phyloP scores from a whole-genome alignment of 257 asterid genomes.

The Cruciata laevipes region DNA sequence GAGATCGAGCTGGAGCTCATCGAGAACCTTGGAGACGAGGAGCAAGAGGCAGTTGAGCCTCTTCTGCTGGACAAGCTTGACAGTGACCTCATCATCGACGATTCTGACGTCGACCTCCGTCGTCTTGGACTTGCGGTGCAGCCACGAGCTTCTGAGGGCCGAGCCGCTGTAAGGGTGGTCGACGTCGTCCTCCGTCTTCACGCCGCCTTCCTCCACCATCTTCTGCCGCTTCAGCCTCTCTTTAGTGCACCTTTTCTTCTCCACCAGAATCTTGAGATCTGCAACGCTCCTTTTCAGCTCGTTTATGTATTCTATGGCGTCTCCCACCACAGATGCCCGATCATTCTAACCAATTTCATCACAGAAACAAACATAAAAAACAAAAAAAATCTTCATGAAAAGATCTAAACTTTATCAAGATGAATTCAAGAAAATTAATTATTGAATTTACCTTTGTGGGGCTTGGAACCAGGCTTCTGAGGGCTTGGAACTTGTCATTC shows the following conservation, averaged over 20 bases:
- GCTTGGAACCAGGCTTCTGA: constrained; percentile 50
- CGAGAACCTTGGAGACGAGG: constrained; percentile 65
- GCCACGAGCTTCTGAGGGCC: constrained; percentile 75
- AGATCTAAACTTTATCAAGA: not conserved
- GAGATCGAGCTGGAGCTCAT: constrained; percentile 79
- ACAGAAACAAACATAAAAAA: not conserved
- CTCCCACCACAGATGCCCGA: constrained; percentile 25
- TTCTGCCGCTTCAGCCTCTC: constrained; percentile 62
- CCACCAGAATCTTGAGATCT: constrained; percentile 29
- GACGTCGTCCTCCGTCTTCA: constrained; percentile 36
- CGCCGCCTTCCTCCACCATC: constrained; percentile 27
- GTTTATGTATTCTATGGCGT: constrained; percentile 29
- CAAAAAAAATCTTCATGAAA: no score
- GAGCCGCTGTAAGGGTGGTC: constrained; percentile 43
- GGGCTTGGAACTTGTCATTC: constrained; percentile 52
- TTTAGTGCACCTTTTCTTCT: constrained; percentile 58
- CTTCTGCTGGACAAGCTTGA: constrained; percentile 86
- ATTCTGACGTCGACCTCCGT: constrained; percentile 83
- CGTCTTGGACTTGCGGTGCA: constrained; percentile 69
- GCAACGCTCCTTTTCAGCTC: constrained; percentile 28
- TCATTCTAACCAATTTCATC: constrained; percentile 12
- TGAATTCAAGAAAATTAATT: not conserved
- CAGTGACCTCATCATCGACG: constrained; percentile 72
- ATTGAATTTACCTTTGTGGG: constrained; percentile 57
- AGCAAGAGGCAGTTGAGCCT: constrained; percentile 58